A percentile compares a stretch with the other conserved stretches of the same genome.
Evolutionary conservation across 176 grass and related monocot species (phyloP).

Genomic region (Phyllostachys edulis): DNA sequence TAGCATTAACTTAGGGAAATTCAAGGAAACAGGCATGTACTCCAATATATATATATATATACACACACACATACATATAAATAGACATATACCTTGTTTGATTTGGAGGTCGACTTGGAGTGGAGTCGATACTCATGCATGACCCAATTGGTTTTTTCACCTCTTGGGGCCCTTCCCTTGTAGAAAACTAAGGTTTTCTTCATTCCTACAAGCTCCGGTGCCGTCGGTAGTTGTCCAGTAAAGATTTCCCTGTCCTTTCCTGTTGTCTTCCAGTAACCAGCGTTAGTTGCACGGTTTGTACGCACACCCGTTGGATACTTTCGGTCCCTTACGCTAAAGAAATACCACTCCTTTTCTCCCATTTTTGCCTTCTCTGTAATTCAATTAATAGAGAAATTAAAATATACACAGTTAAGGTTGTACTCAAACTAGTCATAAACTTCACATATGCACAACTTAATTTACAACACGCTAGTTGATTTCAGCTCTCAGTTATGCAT

Average conservation of each 20-base stretch:
- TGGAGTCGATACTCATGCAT: conserved; percentile 84
- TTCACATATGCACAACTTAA: not conserved
- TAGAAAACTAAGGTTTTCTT: conserved; percentile 97
- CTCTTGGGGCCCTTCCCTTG: conserved; percentile 86
- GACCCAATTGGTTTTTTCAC: conserved; percentile 90
- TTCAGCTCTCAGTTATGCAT: not conserved
- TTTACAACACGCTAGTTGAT: not conserved
- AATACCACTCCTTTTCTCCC: conserved; percentile 96
- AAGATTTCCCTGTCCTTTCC: conserved; percentile 88
- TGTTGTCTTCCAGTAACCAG: conserved; percentile 85
- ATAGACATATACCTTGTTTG: conserved; percentile 55
- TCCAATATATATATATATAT: no score
- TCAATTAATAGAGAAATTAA: not conserved
- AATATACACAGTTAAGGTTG: not conserved
- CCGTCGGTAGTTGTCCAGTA: conserved; percentile 15
- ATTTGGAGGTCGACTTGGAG: conserved; percentile 49
- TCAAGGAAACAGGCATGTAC: not conserved
- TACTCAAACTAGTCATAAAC: not conserved
- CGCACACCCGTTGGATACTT: conserved; percentile 86
- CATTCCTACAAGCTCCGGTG: conserved; percentile 61
- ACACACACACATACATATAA: no score
- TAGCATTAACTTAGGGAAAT: not conserved
- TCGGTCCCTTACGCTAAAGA: conserved; percentile 72
- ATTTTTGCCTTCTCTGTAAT: conserved; percentile 73
- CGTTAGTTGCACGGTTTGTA: conserved; percentile 73